phyloP scores from a whole-genome alignment of 805 yeast species.

The Candida alai region DNA sequence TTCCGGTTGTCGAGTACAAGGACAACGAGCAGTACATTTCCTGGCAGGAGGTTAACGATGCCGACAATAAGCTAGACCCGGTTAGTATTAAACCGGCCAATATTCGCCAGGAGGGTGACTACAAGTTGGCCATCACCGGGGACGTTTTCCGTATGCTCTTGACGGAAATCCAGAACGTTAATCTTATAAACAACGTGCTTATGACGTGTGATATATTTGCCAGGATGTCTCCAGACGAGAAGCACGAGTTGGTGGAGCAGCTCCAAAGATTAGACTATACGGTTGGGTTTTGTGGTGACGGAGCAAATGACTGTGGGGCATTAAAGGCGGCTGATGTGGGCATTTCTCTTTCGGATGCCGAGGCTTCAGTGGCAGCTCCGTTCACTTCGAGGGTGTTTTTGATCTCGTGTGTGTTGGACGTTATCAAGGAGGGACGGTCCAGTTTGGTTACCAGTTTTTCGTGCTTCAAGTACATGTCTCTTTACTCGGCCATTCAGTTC shows the following conservation, averaged over 20 bases:
- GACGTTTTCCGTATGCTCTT: constrained; percentile 81
- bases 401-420: constrained; percentile 87
- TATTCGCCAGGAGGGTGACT: constrained; percentile 29
- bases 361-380: constrained; percentile 98
- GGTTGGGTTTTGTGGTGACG: constrained; percentile 98
- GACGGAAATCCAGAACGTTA: constrained; percentile 44
- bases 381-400: constrained; percentile 89
- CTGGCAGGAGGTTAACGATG: constrained; percentile 70
- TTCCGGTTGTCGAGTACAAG: constrained; percentile 56
- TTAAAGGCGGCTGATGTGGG: constrained; percentile 97
- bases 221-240: constrained; percentile 98
- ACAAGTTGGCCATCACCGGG: constrained; percentile 84
- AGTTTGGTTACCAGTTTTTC: constrained; percentile 92
- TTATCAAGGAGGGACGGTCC: constrained; percentile 91
- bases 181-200: constrained; percentile 51
- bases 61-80: constrained; percentile 56
- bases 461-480: constrained; percentile 96
- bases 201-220: constrained; percentile 80
- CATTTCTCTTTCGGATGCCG: constrained; percentile 92
- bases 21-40: constrained; percentile 36
- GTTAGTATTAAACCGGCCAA: constrained; percentile 51
- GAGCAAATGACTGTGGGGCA: constrained; percentile 99
- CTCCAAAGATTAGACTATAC: constrained; percentile 83
- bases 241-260: constrained; percentile 89
- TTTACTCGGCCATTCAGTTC: constrained; percentile 95